Conservation (phyloP, 441 rosid genomes). For the Euphorbia schlechtendalii region DNA sequence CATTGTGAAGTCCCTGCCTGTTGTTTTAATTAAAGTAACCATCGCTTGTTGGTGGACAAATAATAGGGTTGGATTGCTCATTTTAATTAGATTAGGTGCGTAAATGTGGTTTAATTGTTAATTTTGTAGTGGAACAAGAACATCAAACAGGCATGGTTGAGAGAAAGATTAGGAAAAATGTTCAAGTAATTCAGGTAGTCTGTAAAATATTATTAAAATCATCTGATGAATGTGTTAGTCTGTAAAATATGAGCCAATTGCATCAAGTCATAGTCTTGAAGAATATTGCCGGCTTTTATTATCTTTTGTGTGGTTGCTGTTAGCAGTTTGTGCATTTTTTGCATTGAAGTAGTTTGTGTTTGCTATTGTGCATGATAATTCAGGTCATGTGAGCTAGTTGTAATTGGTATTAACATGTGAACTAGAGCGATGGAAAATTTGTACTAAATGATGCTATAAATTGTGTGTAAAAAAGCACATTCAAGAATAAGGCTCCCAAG, state of each 20-base stretch:
- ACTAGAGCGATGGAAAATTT: neutral
- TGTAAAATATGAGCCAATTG: neutral
- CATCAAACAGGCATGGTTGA: neutral
- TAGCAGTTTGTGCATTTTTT: neutral
- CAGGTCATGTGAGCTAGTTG: neutral
- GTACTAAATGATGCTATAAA: neutral
- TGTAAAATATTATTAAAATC: neutral
- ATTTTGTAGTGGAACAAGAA: neutral
- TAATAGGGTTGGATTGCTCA: neutral
- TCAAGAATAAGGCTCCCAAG: slow-evolving; percentile 96
- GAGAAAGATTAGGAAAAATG: neutral
- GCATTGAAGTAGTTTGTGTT: neutral
- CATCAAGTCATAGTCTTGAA: too few species aligned
- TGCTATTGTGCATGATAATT: neutral
- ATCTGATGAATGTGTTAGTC: neutral
- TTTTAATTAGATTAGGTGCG: neutral
- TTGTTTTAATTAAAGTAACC: too few species aligned
- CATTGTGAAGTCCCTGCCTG: too few species aligned
- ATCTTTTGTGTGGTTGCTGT: neutral
- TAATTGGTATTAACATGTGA: too few species aligned
- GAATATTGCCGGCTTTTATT: neutral
- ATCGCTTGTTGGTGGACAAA: neutral
- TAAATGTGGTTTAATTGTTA: neutral
- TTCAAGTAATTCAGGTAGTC: neutral
- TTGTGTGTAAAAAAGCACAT: slow-evolving; percentile 46